Conservation (phyloP, 2,329 filamentous ascomycete species). For the Claviceps sorghi region DNA sequence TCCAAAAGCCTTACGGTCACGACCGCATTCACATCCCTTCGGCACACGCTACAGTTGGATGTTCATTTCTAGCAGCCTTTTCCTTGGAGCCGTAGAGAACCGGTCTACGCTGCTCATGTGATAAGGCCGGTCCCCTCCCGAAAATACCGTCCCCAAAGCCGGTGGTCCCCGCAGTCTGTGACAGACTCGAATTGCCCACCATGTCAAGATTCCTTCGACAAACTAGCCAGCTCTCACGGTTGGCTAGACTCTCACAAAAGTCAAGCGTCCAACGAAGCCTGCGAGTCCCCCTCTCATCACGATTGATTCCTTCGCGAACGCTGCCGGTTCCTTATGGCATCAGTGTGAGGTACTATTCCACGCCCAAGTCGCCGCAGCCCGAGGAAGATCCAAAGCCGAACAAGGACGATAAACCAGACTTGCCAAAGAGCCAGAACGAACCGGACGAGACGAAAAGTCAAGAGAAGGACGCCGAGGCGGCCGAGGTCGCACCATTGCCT, state of each 20-base stretch:
- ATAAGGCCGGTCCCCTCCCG: conserved; percentile 15
- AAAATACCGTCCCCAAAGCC: conserved; percentile 13
- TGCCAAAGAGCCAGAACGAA: conserved; percentile 6
- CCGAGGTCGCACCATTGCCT: conserved; percentile 21
- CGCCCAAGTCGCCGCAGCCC: conserved; percentile 21
- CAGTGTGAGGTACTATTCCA: conserved; percentile 24
- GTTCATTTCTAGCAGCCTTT: not conserved
- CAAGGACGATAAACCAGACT: conserved; percentile 12
- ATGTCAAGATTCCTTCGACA: conserved; percentile 56
- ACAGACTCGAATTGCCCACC: conserved; percentile 17
- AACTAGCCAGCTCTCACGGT: conserved; percentile 49
- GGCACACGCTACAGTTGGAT: conserved; percentile 12
- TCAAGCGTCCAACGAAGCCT: conserved; percentile 32
- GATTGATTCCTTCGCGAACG: conserved; percentile 21
- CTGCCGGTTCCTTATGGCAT: conserved; percentile 20
- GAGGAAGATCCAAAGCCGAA: conserved; percentile 19
- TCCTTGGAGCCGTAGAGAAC: conserved; percentile 6
- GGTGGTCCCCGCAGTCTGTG: conserved; percentile 20
- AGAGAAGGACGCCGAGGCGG: conserved; percentile 12
- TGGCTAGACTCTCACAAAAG: conserved; percentile 42
- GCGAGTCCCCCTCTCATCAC: conserved; percentile 19
- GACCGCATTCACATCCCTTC: conserved; percentile 4
- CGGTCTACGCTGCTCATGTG: conserved; percentile 18
- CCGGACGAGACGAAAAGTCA: conserved; percentile 7
- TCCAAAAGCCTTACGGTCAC: conserved; percentile 8